These are phyloP conservation scores for Albifimbria verrucaria DNA, from an alignment of 2,329 filamentous ascomycete species.

Conservation along the genomic window DNA sequence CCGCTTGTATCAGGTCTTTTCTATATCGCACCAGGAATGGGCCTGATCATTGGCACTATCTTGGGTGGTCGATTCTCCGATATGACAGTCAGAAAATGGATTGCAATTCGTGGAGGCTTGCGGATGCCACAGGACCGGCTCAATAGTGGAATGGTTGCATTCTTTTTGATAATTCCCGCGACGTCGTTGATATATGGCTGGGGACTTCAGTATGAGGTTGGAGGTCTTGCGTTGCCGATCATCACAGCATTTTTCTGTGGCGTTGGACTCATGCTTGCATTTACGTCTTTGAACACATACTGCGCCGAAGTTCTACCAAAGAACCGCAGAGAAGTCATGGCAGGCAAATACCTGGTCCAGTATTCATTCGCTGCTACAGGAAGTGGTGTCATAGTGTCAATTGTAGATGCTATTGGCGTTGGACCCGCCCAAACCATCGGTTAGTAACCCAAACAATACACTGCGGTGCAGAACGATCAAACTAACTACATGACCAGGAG, in stretches of 20 bases:
- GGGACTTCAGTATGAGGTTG: not conserved
- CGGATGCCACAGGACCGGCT: not conserved
- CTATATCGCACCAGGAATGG: not conserved
- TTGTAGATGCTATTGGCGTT: slow-evolving; percentile 1
- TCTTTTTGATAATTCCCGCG: not conserved
- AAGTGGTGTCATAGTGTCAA: not conserved
- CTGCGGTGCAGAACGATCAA: too few species aligned
- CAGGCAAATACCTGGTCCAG: not conserved
- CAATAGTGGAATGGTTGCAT: not conserved
- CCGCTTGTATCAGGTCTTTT: not conserved
- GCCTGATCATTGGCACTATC: not conserved
- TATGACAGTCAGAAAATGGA: not conserved
- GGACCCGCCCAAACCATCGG: not conserved
- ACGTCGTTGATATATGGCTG: not conserved
- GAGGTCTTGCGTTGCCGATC: not conserved
- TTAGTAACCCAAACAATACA: too few species aligned
- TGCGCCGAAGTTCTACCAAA: not conserved
- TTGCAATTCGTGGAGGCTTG: not conserved
- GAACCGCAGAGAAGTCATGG: not conserved
- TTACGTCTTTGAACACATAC: not conserved
- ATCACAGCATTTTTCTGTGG: not conserved
- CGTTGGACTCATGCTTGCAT: not conserved
- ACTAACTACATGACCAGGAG: not conserved
- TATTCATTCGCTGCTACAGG: not conserved
- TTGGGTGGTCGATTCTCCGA: not conserved